A percentile compares a stretch with the other conserved stretches of the same genome.
These are phyloP conservation scores for Kodamaea leandrae DNA, from an alignment of 805 yeast genomes.

Conservation along the genomic window DNA sequence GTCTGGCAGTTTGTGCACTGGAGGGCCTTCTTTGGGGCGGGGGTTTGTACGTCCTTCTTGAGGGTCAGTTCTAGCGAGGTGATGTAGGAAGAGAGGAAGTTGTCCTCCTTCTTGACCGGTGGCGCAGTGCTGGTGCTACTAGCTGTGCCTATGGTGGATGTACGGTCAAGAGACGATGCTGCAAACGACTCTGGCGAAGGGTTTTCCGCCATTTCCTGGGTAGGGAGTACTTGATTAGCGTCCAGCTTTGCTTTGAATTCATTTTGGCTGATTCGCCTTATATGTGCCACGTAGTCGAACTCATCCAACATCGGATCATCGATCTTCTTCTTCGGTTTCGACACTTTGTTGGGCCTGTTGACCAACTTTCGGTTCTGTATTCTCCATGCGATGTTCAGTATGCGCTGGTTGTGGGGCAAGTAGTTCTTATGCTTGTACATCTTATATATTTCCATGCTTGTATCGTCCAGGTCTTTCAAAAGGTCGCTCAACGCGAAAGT, in stretches of 20 bases:
- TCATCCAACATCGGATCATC: slow-evolving; percentile 35
- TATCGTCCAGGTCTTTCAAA: slow-evolving; percentile 33
- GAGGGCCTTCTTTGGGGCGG: slow-evolving; percentile 17
- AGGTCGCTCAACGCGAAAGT: slow-evolving; percentile 17
- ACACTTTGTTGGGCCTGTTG: slow-evolving; percentile 5
- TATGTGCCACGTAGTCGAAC: slow-evolving; percentile 47
- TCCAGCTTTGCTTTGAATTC: slow-evolving; percentile 21
- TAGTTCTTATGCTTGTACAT: slow-evolving; percentile 43
- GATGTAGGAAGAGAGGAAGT: slow-evolving; percentile 38
- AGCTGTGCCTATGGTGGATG: not conserved
- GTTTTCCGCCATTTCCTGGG: not conserved
- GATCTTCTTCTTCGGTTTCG: slow-evolving; percentile 8
- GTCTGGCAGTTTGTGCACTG: slow-evolving; percentile 45
- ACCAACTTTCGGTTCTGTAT: slow-evolving; percentile 38
- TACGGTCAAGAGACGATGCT: slow-evolving; percentile 11
- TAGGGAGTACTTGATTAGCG: slow-evolving; percentile 12
- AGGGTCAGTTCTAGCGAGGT: slow-evolving; percentile 38
- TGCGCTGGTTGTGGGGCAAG: slow-evolving; percentile 42
- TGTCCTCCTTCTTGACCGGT: slow-evolving; percentile 14
- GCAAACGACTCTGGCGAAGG: slow-evolving; percentile 3
- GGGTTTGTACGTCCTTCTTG: slow-evolving; percentile 19
- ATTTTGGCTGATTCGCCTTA: slow-evolving; percentile 40
- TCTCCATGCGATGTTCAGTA: slow-evolving; percentile 45
- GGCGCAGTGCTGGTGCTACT: slow-evolving; percentile 5
- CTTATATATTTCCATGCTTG: slow-evolving; percentile 35